These are phyloP conservation scores for Antrodiella citrinella DNA, from an alignment of 768 basidiomycete species.

Conservation along the genomic window DNA sequence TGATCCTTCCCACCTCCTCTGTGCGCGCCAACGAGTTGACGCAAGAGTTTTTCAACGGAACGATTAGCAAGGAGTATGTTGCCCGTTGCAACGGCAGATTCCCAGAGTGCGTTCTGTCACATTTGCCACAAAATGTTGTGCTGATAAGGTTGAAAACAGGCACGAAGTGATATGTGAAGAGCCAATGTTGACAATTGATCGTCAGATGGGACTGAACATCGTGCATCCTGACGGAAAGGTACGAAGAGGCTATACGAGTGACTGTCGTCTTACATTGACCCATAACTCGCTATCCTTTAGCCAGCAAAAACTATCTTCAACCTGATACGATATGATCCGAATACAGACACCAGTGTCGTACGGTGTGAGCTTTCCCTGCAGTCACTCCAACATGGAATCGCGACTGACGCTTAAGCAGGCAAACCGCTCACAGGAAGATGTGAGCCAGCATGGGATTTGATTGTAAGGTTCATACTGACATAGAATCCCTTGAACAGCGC, in stretches of 20 bases:
- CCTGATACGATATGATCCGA: slow-evolving; percentile 69
- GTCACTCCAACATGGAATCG: not conserved
- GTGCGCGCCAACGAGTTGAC: slow-evolving; percentile 64
- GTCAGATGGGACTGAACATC: slow-evolving; percentile 95
- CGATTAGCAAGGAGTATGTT: slow-evolving; percentile 87
- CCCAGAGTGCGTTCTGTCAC: slow-evolving; percentile 54
- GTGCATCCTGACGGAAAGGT: slow-evolving; percentile 95
- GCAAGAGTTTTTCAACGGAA: slow-evolving; percentile 73
- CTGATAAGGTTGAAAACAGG: slow-evolving; percentile 28
- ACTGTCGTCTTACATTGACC: not conserved
- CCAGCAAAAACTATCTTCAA: slow-evolving; percentile 85
- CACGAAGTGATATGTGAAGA: slow-evolving; percentile 78
- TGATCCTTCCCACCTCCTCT: slow-evolving; percentile 81
- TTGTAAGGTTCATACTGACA: slow-evolving; percentile 1
- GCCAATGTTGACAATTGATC: slow-evolving; percentile 84
- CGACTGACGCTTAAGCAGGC: slow-evolving; percentile 36
- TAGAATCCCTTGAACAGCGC: slow-evolving; percentile 45
- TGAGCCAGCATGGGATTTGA: slow-evolving; percentile 33
- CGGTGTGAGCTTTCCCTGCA: slow-evolving; percentile 44
- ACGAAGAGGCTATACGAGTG: slow-evolving; percentile 6
- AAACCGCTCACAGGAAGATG: slow-evolving; percentile 88
- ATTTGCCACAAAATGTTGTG: not conserved
- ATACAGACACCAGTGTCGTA: slow-evolving; percentile 79
- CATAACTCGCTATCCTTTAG: slow-evolving; percentile 28
- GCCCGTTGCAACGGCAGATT: slow-evolving; percentile 84